phyloP scores from a whole-genome alignment of 345 rosid genomes.

The Rhizophora apiculata region DNA sequence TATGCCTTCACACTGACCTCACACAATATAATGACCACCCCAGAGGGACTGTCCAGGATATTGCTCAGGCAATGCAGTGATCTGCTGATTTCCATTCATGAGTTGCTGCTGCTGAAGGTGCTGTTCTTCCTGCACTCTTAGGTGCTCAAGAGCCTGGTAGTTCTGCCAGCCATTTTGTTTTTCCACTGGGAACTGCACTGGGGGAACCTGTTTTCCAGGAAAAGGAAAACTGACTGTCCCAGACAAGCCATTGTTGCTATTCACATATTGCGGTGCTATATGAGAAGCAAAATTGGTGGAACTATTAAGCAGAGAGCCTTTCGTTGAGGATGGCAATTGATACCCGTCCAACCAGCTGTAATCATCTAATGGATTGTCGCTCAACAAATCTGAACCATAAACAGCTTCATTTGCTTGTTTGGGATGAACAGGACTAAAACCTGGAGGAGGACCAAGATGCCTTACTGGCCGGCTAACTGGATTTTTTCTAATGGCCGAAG shows the following conservation, averaged over 20 bases:
- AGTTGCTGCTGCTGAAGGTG: conserved; percentile 50
- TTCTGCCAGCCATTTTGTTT: conserved; percentile 58
- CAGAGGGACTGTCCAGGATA: conserved; percentile 77
- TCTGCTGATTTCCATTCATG: conserved; percentile 52
- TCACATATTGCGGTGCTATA: conserved; percentile 43
- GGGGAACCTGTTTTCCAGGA: conserved; percentile 76
- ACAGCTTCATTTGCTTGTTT: conserved; percentile 47
- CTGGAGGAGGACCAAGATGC: conserved; percentile 96
- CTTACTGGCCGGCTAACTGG: conserved; percentile 79
- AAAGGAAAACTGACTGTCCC: conserved; percentile 73
- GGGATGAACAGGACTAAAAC: conserved; percentile 66
- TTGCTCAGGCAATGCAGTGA: conserved; percentile 64
- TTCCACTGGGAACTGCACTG: conserved; percentile 47
- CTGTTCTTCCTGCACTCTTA: conserved; percentile 46
- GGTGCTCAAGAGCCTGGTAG: conserved; percentile 41
- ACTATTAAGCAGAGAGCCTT: conserved; percentile 40
- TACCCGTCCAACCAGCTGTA: conserved; percentile 99
- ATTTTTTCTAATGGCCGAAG: conserved; percentile 47
- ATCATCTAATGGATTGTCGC: conserved; percentile 55
- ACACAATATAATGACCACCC: conserved; percentile 78
- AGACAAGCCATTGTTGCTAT: conserved; percentile 44
- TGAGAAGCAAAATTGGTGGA: conserved; percentile 40
- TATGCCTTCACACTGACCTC: conserved; percentile 50
- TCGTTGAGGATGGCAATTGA: conserved; percentile 56
- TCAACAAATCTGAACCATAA: conserved; percentile 36